phyloP scores from a whole-genome alignment of 805 yeast genomes.

The Saccharomycopsis fibuligera region DNA sequence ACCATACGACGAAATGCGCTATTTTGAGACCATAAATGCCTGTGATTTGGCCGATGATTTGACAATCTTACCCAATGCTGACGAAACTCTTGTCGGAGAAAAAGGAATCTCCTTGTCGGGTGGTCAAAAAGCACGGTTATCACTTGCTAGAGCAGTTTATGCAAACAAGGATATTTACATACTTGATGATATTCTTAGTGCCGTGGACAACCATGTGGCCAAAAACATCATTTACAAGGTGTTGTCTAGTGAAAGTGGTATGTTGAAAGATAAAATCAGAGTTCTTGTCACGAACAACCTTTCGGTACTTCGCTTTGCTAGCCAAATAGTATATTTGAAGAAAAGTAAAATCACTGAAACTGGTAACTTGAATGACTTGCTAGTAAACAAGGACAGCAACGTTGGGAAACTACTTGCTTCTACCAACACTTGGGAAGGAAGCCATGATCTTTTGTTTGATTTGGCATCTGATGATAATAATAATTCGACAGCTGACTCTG shows the following conservation, averaged over 20 bases:
- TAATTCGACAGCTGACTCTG: neutral
- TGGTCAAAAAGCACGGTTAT: constrained; percentile 94
- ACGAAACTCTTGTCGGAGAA: constrained; percentile 90
- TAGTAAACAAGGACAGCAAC: neutral
- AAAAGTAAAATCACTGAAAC: constrained; percentile 37
- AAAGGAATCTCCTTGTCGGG: constrained; percentile 95
- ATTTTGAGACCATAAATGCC: constrained; percentile 37
- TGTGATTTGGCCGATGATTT: constrained; percentile 44
- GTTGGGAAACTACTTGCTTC: too few relatives aligned
- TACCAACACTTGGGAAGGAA: too few relatives aligned
- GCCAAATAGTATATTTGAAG: constrained; percentile 29
- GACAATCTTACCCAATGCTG: constrained; percentile 78
- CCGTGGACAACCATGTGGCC: constrained; percentile 68
- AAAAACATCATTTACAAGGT: constrained; percentile 46
- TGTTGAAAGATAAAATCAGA: constrained; percentile 45
- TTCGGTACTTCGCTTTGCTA: constrained; percentile 49
- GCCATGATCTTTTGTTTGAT: too few relatives aligned
- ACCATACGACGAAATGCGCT: constrained; percentile 35
- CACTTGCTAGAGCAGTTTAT: constrained; percentile 72
- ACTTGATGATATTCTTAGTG: constrained; percentile 60
- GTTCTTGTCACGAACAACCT: constrained; percentile 54
- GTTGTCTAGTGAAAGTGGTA: constrained; percentile 36
- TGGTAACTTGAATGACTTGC: neutral
- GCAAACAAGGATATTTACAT: constrained; percentile 50
- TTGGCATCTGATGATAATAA: neutral